Conservation (phyloP, 306 rosid species). For the Rosa persica region DNA sequence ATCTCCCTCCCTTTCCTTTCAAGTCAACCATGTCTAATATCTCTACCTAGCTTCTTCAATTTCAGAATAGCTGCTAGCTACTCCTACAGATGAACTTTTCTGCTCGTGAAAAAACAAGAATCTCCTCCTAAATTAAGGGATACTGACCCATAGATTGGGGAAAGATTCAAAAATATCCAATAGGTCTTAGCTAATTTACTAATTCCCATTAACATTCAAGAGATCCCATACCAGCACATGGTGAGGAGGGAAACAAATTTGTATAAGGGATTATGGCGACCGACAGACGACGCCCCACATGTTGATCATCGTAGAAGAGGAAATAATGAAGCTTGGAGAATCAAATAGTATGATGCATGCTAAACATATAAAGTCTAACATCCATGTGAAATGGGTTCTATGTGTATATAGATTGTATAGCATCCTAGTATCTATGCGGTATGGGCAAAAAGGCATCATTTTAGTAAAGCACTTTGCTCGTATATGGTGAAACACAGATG, state of each 20-base stretch:
- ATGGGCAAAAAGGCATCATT: constrained; percentile 15
- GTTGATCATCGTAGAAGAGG: background rate
- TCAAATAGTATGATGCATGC: background rate
- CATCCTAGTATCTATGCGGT: background rate
- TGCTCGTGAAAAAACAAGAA: background rate
- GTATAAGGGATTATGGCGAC: background rate
- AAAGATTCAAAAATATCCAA: constrained; percentile 5
- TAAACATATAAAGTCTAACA: background rate
- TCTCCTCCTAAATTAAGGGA: constrained; percentile 22
- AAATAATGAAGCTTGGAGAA: constrained; percentile 1
- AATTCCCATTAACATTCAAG: background rate
- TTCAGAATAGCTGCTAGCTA: background rate
- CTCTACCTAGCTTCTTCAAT: background rate
- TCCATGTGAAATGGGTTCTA: constrained; percentile 6
- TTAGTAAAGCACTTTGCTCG: background rate
- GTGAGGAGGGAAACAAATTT: background rate
- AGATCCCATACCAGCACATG: constrained; percentile 9
- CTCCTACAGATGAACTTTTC: background rate
- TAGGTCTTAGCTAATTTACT: background rate
- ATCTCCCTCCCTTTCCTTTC: background rate
- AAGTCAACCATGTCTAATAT: background rate
- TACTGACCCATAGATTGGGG: background rate
- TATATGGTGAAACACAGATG: background rate
- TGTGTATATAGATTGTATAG: background rate
- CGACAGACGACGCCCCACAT: constrained; percentile 31